Evolutionary conservation across 345 rosid genomes (phyloP).

Genomic region (Brassica carinata): DNA sequence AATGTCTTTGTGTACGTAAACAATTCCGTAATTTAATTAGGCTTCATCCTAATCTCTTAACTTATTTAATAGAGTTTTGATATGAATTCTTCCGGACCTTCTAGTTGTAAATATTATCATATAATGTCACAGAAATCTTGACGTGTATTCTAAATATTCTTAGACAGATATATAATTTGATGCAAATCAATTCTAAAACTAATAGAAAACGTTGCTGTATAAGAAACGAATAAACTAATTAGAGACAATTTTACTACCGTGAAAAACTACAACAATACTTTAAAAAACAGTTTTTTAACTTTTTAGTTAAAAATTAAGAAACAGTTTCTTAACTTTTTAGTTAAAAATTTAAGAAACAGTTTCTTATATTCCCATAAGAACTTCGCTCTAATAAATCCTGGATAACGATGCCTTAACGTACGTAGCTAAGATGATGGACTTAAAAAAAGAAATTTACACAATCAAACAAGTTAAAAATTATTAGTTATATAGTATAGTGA

Average conservation of each 20-base stretch:
- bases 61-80: not conserved
- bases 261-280: not conserved
- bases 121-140: not conserved
- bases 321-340: too few relatives aligned
- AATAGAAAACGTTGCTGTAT: not conserved
- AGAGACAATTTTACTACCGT: not conserved
- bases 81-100: not conserved
- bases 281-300: too few relatives aligned
- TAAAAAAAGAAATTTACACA: not conserved
- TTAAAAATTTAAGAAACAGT: too few relatives aligned
- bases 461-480: not conserved
- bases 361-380: too few relatives aligned
- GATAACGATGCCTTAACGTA: not conserved
- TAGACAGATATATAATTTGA: not conserved
- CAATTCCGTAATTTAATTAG: not conserved
- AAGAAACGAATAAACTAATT: conserved; percentile 16
- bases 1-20: not conserved
- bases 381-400: too few relatives aligned
- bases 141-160: not conserved
- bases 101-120: not conserved
- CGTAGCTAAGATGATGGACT: not conserved
- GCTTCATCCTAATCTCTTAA: not conserved
- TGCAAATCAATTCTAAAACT: not conserved
- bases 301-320: too few relatives aligned
- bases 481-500: not conserved